These are phyloP conservation scores for Barnettozyma populi DNA, from an alignment of 805 yeast genomes.

Conservation along the genomic window DNA sequence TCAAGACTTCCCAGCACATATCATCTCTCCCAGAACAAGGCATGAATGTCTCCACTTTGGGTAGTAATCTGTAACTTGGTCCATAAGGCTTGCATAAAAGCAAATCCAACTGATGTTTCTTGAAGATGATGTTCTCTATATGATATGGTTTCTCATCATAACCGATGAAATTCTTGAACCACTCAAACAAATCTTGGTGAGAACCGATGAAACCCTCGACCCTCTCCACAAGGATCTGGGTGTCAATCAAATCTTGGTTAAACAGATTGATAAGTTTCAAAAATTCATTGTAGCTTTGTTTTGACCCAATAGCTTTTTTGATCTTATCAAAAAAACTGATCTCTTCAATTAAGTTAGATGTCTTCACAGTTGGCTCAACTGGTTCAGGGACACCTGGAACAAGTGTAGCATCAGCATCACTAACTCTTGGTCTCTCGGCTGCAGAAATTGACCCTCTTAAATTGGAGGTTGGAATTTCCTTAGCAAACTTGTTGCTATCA, in stretches of 20 bases:
- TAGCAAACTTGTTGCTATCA: conserved; percentile 21
- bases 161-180: conserved; percentile 93
- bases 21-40: conserved; percentile 98
- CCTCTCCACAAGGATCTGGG: conserved; percentile 72
- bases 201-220: conserved; percentile 83
- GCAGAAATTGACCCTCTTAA: conserved; percentile 28
- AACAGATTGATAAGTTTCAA: conserved; percentile 81
- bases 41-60: conserved; percentile 91
- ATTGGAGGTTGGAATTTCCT: conserved; percentile 31
- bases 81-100: conserved; percentile 91
- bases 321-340: conserved; percentile 88
- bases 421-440: conserved; percentile 18
- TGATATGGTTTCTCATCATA: conserved; percentile 78
- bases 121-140: conserved; percentile 81
- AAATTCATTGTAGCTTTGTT: conserved; percentile 88
- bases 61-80: conserved; percentile 88
- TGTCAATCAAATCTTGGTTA: conserved; percentile 87
- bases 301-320: conserved; percentile 81
- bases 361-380: conserved; percentile 47
- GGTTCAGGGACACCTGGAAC: conserved; percentile 89
- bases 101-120: conserved; percentile 86
- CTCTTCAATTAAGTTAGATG: conserved; percentile 72
- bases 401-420: conserved; percentile 54
- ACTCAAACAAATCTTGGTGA: conserved; percentile 69
- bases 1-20: conserved; percentile 97